Evolutionary conservation across 768 basidiomycete genomes (phyloP), one percentile per base, ranked within the genome.

Genomic region (Tylopilus sp.): DNA sequence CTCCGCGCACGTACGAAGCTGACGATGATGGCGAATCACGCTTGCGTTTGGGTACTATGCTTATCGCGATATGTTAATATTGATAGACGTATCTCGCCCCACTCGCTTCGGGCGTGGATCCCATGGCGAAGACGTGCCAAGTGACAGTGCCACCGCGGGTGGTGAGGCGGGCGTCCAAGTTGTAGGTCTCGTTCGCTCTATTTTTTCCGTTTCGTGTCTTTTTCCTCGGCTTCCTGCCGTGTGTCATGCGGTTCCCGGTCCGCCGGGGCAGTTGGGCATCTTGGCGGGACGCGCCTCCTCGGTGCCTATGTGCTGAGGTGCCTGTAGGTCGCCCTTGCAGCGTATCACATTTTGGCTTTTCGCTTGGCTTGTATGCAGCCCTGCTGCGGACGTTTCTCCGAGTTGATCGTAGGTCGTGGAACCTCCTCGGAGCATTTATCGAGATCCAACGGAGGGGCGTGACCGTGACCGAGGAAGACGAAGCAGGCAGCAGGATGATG

Each of bases 21-120:
- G 41, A 60, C 26, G 52, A 34, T 17, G 48, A 41, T 46, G 48
- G 38, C 14, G 56, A 29, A 52, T 56, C 54, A n/a, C n/a, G 42
- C n/a, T n/a, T n/a, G n/a, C n/a, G n/a, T n/a, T n/a, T n/a, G n/a
- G n/a, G n/a, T n/a, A n/a, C n/a, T n/a, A 47, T 26, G 14, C 34
- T 19, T 4, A 10, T 29, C 28, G 19, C n/a, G 44, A 45, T 28
- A 19, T 13, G 14, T 19, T 17, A n/a, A 19, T 12, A 12, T 22
- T 30, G 31, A 37, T 24, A 60, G 81, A 74, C 60, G 8, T 74
- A 62, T 45, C 52, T 82, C 12, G 60, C 64, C 3, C 76, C 68
- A 1, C 70, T 86, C n/a, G 81, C 77, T 9, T 66, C 69, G 19
- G 57, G 68, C 29, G 74, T 83, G 50, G 63, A 73, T 41, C 74